Percentiles rank a stretch among this genome's conserved stretches.
These are phyloP conservation scores for Apiospora arundinis DNA, from an alignment of 2,329 filamentous ascomycete genomes.

Conservation along the genomic window DNA sequence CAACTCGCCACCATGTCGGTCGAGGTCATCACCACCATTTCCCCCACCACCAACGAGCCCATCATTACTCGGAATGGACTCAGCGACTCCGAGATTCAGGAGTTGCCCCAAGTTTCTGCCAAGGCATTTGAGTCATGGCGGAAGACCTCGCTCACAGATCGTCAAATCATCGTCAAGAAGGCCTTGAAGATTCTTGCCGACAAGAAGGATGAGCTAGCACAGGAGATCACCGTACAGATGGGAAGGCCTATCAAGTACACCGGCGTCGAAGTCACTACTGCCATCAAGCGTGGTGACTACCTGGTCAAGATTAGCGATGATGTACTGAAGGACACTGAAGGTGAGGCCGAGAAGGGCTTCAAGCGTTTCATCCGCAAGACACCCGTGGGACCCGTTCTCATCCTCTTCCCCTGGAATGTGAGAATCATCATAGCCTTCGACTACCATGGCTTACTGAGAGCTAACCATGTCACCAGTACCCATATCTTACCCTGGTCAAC, in stretches of 20 bases:
- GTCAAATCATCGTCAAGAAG: constrained; percentile 81
- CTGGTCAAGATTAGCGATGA: constrained; percentile 84
- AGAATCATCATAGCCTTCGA: constrained; percentile 42
- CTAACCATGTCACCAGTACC: constrained; percentile 67
- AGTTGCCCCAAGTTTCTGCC: constrained; percentile 74
- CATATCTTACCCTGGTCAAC: constrained; percentile 92
- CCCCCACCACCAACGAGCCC: constrained; percentile 84
- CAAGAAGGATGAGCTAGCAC: constrained; percentile 79
- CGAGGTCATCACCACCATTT: constrained; percentile 79
- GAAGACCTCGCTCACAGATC: constrained; percentile 74
- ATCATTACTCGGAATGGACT: constrained; percentile 81
- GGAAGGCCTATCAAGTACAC: constrained; percentile 90
- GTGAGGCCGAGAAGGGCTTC: constrained; percentile 86
- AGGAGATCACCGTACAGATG: constrained; percentile 93
- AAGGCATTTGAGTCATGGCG: constrained; percentile 80
- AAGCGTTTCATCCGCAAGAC: constrained; percentile 89
- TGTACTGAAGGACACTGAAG: constrained; percentile 78
- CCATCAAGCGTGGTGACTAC: constrained; percentile 84
- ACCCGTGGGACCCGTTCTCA: constrained; percentile 83
- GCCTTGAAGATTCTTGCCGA: constrained; percentile 74
- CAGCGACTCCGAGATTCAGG: constrained; percentile 71
- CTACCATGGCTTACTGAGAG: not conserved
- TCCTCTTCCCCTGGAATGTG: constrained; percentile 97
- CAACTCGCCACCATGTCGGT: constrained; percentile 59
- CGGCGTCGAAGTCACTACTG: constrained; percentile 82